Base-by-base conservation (phyloP, 2,329 filamentous ascomycete genomes). In the Penicillium sp. region DNA sequence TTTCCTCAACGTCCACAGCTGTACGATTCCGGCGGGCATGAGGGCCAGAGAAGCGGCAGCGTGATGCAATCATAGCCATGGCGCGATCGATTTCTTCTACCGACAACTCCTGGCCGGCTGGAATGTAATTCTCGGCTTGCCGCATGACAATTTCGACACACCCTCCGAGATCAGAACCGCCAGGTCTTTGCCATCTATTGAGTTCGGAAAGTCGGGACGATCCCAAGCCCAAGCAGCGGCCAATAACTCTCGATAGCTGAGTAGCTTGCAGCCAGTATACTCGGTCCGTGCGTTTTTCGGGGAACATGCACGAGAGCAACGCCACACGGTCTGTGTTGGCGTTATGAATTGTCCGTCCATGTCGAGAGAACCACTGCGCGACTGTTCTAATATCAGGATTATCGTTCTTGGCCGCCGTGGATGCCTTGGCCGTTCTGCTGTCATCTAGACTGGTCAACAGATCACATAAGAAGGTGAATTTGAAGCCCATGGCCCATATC, bases 221-320 rank as follows among this genome's bases (percentile, higher is more conserved):
- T 1, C 84, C 82, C 22, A 95, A 75, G 4, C 77, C 68, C n/a
- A 91, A 73, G 19, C 80, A 79, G 29, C 82, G 78, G 3, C 77
- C 79, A 15, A 95, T 75, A n/a, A 87, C 78, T 45, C 77, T 80
- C 49, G 83, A 79, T 0, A 95, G 73, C 0, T 72, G 75, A 6
- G 59, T 61, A 28, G 79, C 72, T 61, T 87, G 80, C 1, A 95
- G 74, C 33, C 76, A 78, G 64, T 90, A 95, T 2, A 91, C 85
- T 26, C 88, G 79, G 62, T 95, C 88, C 3, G 81, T 83, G 46
- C 88, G 77, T 56, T 78, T 82, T 54, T 89, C 83, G 0, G 89
- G 88, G 0, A 94, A 77, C 0, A 96, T 69, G 3, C 84, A 83
- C 1, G 86, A 90, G 0, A 95, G 72, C 1, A 95, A 70, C 2